Conservation (phyloP, 2,329 filamentous ascomycete species). For the Achaetomium macrosporum region DNA sequence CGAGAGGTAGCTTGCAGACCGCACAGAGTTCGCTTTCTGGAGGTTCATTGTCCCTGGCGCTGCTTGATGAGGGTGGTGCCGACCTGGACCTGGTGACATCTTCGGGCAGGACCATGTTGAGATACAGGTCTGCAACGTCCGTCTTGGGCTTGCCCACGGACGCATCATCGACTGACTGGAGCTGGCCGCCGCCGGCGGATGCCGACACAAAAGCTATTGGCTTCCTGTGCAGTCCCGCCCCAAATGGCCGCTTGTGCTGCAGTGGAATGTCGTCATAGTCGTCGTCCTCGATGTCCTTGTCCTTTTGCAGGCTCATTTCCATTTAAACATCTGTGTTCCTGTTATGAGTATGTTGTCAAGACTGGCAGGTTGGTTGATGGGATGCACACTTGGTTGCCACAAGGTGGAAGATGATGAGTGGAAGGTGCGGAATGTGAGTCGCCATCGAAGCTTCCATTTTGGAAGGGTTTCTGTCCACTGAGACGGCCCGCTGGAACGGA, state of each 20-base stretch:
- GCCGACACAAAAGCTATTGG: constrained; percentile 54
- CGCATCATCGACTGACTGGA: constrained; percentile 14
- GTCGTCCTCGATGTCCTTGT: constrained; percentile 21
- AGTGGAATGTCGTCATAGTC: constrained; percentile 45
- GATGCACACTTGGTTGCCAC: no score
- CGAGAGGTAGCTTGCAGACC: constrained; percentile 55
- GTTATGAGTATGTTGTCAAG: no score
- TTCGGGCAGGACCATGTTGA: constrained; percentile 58
- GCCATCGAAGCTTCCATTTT: neutral
- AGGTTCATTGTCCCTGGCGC: neutral
- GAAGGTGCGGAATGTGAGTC: neutral
- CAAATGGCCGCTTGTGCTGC: constrained; percentile 49
- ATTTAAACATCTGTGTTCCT: neutral
- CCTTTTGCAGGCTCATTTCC: constrained; percentile 1
- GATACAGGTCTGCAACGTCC: constrained; percentile 53
- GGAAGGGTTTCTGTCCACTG: no score
- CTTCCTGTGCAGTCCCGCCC: constrained; percentile 49
- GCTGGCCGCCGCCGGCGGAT: constrained; percentile 27
- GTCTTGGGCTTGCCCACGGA: constrained; percentile 25
- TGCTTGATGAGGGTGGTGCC: constrained; percentile 13
- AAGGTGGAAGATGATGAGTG: no score
- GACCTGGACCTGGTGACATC: constrained; percentile 15
- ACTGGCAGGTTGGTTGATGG: no score
- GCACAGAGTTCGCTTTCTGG: constrained; percentile 39
- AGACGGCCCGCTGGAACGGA: neutral